Conservation (phyloP, 495 filamentous ascomycete genomes). For the Haplographium delicatum region DNA sequence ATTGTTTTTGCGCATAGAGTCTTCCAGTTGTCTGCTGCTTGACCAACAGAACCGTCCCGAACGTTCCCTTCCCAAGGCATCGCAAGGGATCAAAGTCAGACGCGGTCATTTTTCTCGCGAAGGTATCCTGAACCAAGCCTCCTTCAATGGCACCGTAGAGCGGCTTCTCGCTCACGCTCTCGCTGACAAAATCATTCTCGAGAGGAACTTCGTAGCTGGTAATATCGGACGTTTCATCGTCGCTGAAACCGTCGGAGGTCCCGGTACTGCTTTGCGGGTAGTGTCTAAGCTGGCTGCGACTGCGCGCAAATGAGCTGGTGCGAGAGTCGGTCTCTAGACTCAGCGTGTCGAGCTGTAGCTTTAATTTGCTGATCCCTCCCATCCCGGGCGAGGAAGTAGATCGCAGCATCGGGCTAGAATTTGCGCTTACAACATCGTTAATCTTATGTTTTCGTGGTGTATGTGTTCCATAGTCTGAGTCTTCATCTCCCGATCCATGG, state of each 20-base stretch:
- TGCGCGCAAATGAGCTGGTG: conserved; percentile 27
- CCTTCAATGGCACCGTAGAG: conserved; percentile 36
- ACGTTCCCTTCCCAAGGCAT: conserved; percentile 95
- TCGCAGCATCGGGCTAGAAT: conserved; percentile 56
- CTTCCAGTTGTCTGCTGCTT: conserved; percentile 81
- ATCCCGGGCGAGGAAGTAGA: conserved; percentile 49
- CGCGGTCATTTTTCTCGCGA: conserved; percentile 77
- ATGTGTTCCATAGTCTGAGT: conserved; percentile 56
- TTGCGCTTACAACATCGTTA: conserved; percentile 51
- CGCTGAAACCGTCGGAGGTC: conserved; percentile 24
- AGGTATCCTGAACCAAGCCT: conserved; percentile 28
- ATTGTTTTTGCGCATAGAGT: conserved; percentile 96
- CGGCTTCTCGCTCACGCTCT: conserved; percentile 49
- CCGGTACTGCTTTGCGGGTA: conserved; percentile 25
- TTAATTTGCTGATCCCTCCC: conserved; percentile 72
- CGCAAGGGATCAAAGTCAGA: conserved; percentile 87
- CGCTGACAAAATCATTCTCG: conserved; percentile 80
- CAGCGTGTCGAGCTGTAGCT: conserved; percentile 68
- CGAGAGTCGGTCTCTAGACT: conserved; percentile 37
- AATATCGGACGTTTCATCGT: conserved; percentile 29
- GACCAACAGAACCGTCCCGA: conserved; percentile 79
- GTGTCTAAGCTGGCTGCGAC: conserved; percentile 14
- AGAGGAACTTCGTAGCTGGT: conserved; percentile 84
- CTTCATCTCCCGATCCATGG: conserved; percentile 72
- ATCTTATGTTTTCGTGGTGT: conserved; percentile 30